phyloP scores from a whole-genome alignment of 768 basidiomycete species.

The Auricularia auricula-judae region DNA sequence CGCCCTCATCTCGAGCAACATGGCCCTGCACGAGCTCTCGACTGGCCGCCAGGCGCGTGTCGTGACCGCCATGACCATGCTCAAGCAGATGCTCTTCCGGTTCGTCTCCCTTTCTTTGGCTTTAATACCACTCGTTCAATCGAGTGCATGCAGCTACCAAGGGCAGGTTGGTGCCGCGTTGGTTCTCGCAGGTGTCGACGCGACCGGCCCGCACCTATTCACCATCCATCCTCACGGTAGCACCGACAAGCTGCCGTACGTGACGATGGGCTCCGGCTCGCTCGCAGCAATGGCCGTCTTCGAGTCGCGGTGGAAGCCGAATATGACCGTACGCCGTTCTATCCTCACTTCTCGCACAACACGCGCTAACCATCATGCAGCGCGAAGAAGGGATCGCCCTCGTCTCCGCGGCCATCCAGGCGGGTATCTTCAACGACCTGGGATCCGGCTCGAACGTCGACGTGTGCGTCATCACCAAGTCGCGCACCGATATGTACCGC shows the following conservation, averaged over 20 bases:
- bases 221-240: conserved; percentile 95
- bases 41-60: conserved; percentile 88
- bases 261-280: conserved; percentile 96
- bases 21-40: conserved; percentile 83
- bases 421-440: conserved; percentile 98
- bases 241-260: conserved; percentile 96
- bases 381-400: conserved; percentile 71
- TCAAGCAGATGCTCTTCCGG: conserved; percentile 92
- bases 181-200: conserved; percentile 93
- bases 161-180: conserved; percentile 92
- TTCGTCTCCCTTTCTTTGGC: conserved; percentile 20
- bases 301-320: conserved; percentile 71
- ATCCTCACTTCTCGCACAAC: neutral
- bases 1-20: conserved; percentile 89
- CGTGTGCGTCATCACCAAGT: conserved; percentile 86
- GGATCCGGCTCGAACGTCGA: conserved; percentile 99
- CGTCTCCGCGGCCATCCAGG: conserved; percentile 78
- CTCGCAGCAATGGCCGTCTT: conserved; percentile 98
- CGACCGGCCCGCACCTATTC: conserved; percentile 88
- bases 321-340: conserved; percentile 55
- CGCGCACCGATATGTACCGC: conserved; percentile 82
- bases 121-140: neutral
- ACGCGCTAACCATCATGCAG: conserved; percentile 25
- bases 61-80: conserved; percentile 97
- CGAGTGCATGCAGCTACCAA: conserved; percentile 52